Evolutionary conservation across 1,284 basidiomycete genomes (phyloP), one percentile per base, ranked within the genome.

Genomic region (Cutaneotrichosporon mucoides): DNA sequence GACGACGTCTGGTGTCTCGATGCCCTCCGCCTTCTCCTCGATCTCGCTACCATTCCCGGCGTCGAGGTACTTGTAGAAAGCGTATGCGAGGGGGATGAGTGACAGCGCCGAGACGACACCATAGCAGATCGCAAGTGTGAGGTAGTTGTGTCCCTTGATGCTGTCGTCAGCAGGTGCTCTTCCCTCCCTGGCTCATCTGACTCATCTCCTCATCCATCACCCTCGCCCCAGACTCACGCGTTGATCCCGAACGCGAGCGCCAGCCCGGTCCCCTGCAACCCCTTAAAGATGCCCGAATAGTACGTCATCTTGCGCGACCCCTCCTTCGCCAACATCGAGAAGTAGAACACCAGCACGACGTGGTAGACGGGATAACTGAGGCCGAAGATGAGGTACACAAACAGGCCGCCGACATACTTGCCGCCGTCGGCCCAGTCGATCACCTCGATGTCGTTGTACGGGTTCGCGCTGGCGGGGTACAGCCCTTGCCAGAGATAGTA

Each of bases 331-430:
- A 53, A 11, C 51, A 53, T 53, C 5, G 51, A 53, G 33, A 53
- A 53, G 51, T 44, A 53, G 13, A 53, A 53, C 24, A 53, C 51
- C 33, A 53, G 51, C 24, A 53, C 51, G 33, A 53, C 51, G 34
- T 53, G 51, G 42, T 53, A 53, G 4, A 43, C 51, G 13, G 51
- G 51, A n/a, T 53, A 53, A 2, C 33, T 43, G 13, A 53, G 12
- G 41, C 51, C 51, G 42, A 53, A 53, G 41, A 53, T 53, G 13
- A 53, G 41, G 51, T 53, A 53, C 10, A 53, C 51, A 35, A 53
- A 34, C 33, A 44, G 12, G 42, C 51, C 51, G 11, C 42, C 42
- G 13, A 53, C 51, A 15, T 53, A 53, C 12, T 34, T 38, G 4
- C 41, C 7, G 41, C 51, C 51, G 42, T 53, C 51, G 41, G 51